Percentiles rank a stretch among this genome's conserved stretches.
Conservation (phyloP, 257 asterid genomes). For the Knoxia roxburghii region DNA sequence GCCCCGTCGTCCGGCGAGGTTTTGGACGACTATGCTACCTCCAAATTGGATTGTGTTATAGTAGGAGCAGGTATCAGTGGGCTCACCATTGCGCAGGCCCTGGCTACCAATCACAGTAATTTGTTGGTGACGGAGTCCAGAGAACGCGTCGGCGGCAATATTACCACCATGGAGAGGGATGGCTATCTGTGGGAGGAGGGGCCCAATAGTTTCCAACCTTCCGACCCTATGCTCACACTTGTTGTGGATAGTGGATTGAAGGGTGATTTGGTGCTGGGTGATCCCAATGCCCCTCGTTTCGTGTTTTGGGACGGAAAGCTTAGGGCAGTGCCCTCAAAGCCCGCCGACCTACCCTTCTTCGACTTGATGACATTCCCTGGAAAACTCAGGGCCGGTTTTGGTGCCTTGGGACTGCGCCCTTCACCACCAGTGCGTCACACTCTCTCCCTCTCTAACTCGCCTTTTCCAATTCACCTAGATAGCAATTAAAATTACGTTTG, state of each 20-base stretch:
- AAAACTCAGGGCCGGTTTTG: slow-evolving; percentile 91
- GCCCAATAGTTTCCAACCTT: slow-evolving; percentile 97
- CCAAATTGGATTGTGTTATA: slow-evolving; percentile 66
- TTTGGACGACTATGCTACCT: slow-evolving; percentile 10
- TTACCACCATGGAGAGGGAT: slow-evolving; percentile 70
- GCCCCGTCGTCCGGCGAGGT: slow-evolving; percentile 28
- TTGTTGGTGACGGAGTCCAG: slow-evolving; percentile 83
- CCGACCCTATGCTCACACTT: slow-evolving; percentile 82
- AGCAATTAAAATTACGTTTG: too few species aligned
- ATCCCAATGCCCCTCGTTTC: slow-evolving; percentile 88
- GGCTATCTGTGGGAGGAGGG: slow-evolving; percentile 99
- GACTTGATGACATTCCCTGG: slow-evolving; percentile 86
- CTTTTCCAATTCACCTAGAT: too few species aligned
- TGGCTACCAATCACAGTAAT: slow-evolving; percentile 52
- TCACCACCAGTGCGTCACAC: slow-evolving; percentile 76
- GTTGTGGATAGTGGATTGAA: slow-evolving; percentile 81
- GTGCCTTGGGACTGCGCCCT: slow-evolving; percentile 89
- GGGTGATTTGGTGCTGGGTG: slow-evolving; percentile 89
- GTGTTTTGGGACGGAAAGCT: slow-evolving; percentile 87
- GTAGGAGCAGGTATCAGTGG: slow-evolving; percentile 96
- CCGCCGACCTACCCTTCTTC: slow-evolving; percentile 70
- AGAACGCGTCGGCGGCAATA: slow-evolving; percentile 90
- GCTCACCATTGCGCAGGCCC: slow-evolving; percentile 79
- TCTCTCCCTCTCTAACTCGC: background rate
- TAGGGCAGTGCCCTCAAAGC: slow-evolving; percentile 83